A percentile compares a stretch with the other conserved stretches of the same genome.
Evolutionary conservation across 2,329 filamentous ascomycete species (phyloP).

Genomic region (Pestalotiopsis sp.): DNA sequence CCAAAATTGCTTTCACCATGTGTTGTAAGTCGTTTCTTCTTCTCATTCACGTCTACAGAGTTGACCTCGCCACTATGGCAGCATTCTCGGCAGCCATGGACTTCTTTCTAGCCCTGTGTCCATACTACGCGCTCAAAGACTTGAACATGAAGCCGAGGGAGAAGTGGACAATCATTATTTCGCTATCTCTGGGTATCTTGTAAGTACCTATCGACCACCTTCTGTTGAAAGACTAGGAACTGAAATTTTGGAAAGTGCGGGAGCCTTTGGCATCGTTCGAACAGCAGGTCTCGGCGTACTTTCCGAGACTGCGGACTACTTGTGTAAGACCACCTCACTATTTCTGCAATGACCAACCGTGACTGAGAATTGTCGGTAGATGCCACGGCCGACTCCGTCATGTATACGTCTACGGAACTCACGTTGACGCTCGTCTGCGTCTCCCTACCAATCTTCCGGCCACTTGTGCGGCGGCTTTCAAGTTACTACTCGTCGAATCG

Average conservation of each 20-base stretch:
- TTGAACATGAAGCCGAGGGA: conserved; percentile 22
- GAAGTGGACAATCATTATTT: conserved; percentile 19
- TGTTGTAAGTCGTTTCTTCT: conserved; percentile 17
- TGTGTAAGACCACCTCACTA: conserved; percentile 13
- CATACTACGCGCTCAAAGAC: conserved; percentile 19
- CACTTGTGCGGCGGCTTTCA: conserved; percentile 17
- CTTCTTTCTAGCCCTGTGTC: conserved; percentile 22
- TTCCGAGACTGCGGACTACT: conserved; percentile 15
- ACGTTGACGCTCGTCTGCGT: conserved; percentile 21
- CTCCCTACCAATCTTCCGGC: conserved; percentile 20
- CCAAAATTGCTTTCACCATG: conserved; percentile 18
- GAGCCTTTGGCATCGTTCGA: conserved; percentile 19
- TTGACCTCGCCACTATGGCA: conserved; percentile 9
- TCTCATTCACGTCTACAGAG: background rate
- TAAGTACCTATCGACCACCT: conserved; percentile 7
- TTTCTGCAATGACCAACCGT: background rate
- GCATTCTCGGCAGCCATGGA: conserved; percentile 23
- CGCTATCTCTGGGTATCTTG: conserved; percentile 21
- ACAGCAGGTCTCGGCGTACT: conserved; percentile 16
- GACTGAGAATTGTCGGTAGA: conserved; percentile 7
- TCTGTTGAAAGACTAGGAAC: background rate
- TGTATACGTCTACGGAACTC: conserved; percentile 20
- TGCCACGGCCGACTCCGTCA: conserved; percentile 20
- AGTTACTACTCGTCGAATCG: background rate
- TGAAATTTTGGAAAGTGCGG: conserved; percentile 13